Evolutionary conservation across 2,329 filamentous ascomycete species (phyloP).

Genomic region (Arthrobotrys sphaeroides): DNA sequence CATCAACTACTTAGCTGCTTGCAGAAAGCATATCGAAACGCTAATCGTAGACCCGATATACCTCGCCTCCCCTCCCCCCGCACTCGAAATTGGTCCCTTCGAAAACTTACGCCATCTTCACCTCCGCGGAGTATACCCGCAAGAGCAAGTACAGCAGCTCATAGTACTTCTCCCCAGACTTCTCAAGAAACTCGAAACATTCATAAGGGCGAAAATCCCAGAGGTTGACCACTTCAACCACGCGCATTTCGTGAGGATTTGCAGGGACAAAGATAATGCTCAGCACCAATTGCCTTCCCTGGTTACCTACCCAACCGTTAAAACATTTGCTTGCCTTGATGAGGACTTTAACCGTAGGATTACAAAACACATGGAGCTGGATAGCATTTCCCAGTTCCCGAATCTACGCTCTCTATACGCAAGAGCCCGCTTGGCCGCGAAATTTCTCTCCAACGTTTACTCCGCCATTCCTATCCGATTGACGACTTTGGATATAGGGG

Average conservation of each 20-base stretch:
- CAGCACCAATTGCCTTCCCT: neutral
- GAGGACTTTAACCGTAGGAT: neutral
- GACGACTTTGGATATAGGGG: constrained; percentile 10
- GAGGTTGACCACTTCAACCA: neutral
- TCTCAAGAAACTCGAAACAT: neutral
- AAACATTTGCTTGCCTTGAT: neutral
- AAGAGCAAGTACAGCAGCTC: neutral
- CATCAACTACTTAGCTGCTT: neutral
- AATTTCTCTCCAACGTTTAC: neutral
- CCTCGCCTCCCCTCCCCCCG: too few relatives aligned
- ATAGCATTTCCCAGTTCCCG: constrained; percentile 22
- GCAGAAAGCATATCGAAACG: constrained; percentile 2
- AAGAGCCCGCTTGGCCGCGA: neutral
- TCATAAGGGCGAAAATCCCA: neutral
- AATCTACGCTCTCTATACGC: constrained; percentile 17
- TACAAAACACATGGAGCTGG: neutral
- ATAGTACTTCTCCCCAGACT: neutral
- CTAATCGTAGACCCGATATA: neutral
- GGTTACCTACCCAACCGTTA: neutral
- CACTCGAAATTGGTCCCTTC: neutral
- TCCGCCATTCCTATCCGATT: constrained; percentile 4
- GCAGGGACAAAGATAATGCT: neutral
- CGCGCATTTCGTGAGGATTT: too few relatives aligned
- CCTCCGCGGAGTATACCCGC: neutral
- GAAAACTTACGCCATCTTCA: neutral